Evolutionary conservation across 176 grass and related monocot genomes (phyloP).

Genomic region (Luzula sylvatica): DNA sequence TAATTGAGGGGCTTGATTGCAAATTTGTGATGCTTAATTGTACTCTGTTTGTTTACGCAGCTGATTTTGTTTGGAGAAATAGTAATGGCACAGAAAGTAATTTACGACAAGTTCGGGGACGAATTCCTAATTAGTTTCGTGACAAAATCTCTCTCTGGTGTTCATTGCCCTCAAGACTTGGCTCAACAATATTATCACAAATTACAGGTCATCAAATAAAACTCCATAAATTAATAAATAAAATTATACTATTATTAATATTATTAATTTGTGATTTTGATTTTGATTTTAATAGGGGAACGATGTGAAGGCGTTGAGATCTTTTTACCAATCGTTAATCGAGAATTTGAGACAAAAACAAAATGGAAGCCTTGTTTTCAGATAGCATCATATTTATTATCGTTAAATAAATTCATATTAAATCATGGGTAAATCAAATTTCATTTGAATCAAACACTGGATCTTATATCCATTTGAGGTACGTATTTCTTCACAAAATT

Average conservation of each 20-base stretch:
- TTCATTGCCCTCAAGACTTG: constrained; percentile 72
- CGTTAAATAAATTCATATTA: not conserved
- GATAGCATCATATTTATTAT: constrained; percentile 52
- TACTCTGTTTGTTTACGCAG: constrained; percentile 39
- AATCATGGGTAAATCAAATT: not conserved
- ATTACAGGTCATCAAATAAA: constrained; percentile 38
- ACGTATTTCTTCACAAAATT: too few species aligned
- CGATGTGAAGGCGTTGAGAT: constrained; percentile 71
- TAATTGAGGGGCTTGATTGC: not conserved
- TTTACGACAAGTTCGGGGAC: constrained; percentile 88
- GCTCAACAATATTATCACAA: constrained; percentile 84
- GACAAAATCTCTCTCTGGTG: constrained; percentile 44
- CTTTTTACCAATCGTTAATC: constrained; percentile 79
- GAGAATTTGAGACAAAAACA: constrained; percentile 82
- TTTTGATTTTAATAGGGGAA: constrained; percentile 54
- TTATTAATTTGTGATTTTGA: constrained; percentile 10
- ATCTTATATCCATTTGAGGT: too few species aligned
- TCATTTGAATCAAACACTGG: not conserved
- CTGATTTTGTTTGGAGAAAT: constrained; percentile 86
- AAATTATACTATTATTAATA: constrained; percentile 10
- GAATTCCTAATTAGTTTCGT: constrained; percentile 74
- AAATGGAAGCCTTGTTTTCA: constrained; percentile 87
- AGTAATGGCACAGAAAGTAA: constrained; percentile 85
- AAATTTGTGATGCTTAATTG: constrained; percentile 1
- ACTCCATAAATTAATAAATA: not conserved